Base-by-base conservation (phyloP, 2,329 filamentous ascomycete genomes). In the Neoarthrinium moseri region DNA sequence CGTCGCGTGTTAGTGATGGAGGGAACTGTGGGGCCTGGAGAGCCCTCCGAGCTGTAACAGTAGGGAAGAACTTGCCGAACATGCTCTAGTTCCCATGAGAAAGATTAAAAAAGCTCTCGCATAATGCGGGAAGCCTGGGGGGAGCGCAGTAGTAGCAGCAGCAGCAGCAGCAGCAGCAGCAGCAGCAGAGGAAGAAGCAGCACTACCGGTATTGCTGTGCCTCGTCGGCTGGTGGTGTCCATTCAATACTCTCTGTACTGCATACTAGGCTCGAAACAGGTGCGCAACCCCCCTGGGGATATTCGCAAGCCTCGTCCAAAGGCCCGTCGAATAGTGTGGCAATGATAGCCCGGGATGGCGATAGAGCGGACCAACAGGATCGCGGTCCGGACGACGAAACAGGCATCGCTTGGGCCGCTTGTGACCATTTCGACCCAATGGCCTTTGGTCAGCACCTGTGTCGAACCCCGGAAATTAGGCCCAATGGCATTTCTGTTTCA, bases 281-380 rank as follows among this genome's bases (percentile, higher is more conserved):
- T 26, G 30, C 21, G 30, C 30, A 26, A 21, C 32, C 12, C n/a
- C 32, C 26, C n/a, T n/a, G n/a, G 20, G 41, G 32, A 34, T 34
- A 44, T 36, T 30, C 15, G 20, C 23, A 39, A 39, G 43, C 43
- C 43, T 39, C 33, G 33, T 21, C 24, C 20, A 29, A 30, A 26
- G n/a, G n/a, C n/a, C 33, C 26, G 18, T 45, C 43, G 43, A 45
- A 45, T 45, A 26, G 23, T 21, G 21, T 45, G 24, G 57, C 53
- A 44, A 34, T 33, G 41, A 48, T 44, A 40, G 35, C 57, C 55
- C 59, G 61, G 60, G 59, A 61, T 53, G 50, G 27, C 55, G 51
- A 51, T 60, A 61, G 48, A 54, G 51, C 63, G 65, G 65, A 60
- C 71, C 71, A 74, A 71, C 70, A 67, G 69, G 69, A 73, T 68